Conservation (phyloP, 305 asterid genomes). For the Solanum chacoense region DNA sequence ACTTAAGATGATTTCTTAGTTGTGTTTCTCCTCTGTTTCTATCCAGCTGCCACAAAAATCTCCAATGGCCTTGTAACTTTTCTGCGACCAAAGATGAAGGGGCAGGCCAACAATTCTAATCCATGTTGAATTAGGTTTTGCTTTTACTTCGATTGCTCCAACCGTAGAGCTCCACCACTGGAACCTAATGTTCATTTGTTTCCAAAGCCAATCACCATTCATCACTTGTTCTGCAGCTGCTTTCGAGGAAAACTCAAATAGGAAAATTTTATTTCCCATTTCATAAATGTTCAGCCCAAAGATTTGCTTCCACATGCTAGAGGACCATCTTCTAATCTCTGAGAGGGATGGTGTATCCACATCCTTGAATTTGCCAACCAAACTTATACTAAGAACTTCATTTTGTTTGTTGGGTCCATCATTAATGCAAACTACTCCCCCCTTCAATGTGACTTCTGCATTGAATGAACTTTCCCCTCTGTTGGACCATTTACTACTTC, state of each 20-base stretch:
- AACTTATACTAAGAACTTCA: background rate
- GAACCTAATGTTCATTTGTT: background rate
- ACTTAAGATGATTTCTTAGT: background rate
- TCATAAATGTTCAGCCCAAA: background rate
- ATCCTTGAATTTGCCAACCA: background rate
- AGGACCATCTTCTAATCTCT: background rate
- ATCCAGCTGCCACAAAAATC: background rate
- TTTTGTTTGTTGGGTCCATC: background rate
- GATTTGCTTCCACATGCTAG: background rate
- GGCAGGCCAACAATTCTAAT: background rate
- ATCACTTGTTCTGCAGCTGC: background rate
- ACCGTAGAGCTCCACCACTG: background rate
- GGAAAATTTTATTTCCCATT: background rate
- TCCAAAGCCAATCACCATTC: background rate
- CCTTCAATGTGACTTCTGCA: background rate
- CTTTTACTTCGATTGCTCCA: background rate
- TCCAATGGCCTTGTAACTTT: background rate
- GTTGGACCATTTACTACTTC: background rate
- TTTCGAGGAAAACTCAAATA: too few relatives aligned
- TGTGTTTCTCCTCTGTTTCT: background rate
- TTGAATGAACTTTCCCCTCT: background rate
- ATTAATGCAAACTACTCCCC: background rate
- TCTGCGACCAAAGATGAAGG: background rate
- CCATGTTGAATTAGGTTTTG: background rate
- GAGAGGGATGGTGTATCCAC: background rate